Base-by-base conservation (phyloP, 176 grass and related monocot species). In the Lolium multiflorum region DNA sequence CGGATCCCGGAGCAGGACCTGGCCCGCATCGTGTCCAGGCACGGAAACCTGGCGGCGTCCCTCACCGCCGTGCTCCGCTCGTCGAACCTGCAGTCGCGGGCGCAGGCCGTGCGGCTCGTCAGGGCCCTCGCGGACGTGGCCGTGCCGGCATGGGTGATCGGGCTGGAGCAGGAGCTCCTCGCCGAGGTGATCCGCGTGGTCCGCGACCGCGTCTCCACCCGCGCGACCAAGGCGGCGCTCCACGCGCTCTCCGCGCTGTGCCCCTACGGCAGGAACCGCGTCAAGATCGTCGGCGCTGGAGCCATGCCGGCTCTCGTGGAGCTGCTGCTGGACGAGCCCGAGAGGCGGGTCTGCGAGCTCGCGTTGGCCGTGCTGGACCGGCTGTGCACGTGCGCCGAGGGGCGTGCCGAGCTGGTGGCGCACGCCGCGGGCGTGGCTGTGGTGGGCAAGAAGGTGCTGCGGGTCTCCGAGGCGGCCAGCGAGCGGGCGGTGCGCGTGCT, bases 321-420 rank as follows among this genome's bases (percentile, higher is more conserved):
- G 74, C 79, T 99, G 20, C 84, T 99, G 16, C 92, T 96, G 2
- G 90, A 94, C 58, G 84, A 85, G 11, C 86, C 93, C 3, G 93
- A 98, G 24, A 38, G 86, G 79, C 83, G 93, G 13, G 74, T 89
- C 20, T 95, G 86, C 79, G 93, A 96, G 89, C 21, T 92, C 20
- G 89, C 84, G 69, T 85, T 99, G 20, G 90, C 79, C 7, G 90
- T 76, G 62, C 79, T 95, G 56, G 96, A 95, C 83, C 81, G 89
- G 69, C 47, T 98, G 22, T 98, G 96, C 70, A 88, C 81, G 25
- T 98, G 96, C 80, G 96, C 96, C 25, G 96, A 98, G 87, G 96
- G 96, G 7, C 78, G 96, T 63, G 91, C 93, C 18, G 96, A 92
- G 70, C 80, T 98, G 48, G 84, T 89, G 1, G 84, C 86, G 38